A percentile compares a stretch with the other conserved stretches of the same genome.
phyloP scores from a whole-genome alignment of 2,329 filamentous ascomycete genomes.

The Xylariaceae sp. region DNA sequence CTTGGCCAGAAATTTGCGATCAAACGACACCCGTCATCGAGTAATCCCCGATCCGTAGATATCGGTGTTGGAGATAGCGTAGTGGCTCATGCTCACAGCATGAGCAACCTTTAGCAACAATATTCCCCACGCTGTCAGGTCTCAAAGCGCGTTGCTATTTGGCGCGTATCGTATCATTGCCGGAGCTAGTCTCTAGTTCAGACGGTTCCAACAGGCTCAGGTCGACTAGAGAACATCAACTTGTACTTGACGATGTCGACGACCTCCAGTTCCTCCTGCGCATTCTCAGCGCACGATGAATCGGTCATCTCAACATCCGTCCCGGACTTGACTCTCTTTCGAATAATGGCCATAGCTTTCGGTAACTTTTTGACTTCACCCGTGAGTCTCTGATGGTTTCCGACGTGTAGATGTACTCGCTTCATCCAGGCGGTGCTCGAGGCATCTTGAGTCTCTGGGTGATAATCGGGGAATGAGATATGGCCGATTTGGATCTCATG shows the following conservation, averaged over 20 bases:
- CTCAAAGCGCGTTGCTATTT: no score
- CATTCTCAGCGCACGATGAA: conserved; percentile 27
- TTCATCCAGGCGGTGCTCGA: conserved; percentile 78
- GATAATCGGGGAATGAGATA: conserved; percentile 73
- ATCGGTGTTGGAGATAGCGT: no score
- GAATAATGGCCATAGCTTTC: conserved; percentile 73
- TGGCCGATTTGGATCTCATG: conserved; percentile 58
- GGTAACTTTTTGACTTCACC: conserved; percentile 86
- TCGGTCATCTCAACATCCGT: conserved; percentile 43
- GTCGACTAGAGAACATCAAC: conserved; percentile 74
- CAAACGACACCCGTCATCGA: neutral
- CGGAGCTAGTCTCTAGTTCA: conserved; percentile 18
- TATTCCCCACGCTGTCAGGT: neutral
- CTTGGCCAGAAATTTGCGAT: neutral
- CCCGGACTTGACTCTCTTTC: conserved; percentile 43
- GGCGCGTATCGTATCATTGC: neutral
- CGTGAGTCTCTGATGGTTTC: conserved; percentile 78
- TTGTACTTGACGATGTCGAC: conserved; percentile 85
- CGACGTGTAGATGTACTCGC: conserved; percentile 79
- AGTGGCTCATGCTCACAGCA: no score
- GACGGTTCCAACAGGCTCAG: conserved; percentile 69
- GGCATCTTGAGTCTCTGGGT: conserved; percentile 42
- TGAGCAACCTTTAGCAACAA: no score
- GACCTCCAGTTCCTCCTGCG: conserved; percentile 63
- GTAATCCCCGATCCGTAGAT: neutral